These are phyloP conservation scores for Sabuloglossum arenarium DNA, from an alignment of 495 filamentous ascomycete genomes.

Conservation along the genomic window DNA sequence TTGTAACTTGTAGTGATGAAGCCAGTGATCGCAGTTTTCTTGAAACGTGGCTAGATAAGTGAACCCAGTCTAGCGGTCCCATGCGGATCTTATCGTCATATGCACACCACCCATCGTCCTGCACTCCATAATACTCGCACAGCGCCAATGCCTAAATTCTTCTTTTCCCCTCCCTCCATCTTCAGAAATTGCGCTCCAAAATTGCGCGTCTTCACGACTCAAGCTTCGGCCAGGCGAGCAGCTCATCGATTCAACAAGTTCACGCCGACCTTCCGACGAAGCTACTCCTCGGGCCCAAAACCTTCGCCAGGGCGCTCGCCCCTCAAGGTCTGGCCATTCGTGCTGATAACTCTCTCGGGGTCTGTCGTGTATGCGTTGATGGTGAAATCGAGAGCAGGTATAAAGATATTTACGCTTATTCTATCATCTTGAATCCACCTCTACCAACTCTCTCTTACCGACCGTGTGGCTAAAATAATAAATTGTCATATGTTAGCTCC, in stretches of 20 bases:
- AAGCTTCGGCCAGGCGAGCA: no score
- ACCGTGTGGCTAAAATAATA: background rate
- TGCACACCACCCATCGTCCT: no score
- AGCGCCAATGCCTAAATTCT: no score
- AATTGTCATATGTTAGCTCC: background rate
- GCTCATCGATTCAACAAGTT: background rate
- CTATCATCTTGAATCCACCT: background rate
- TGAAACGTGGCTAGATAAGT: no score
- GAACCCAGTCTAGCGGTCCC: no score
- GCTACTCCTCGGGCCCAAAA: constrained; percentile 11
- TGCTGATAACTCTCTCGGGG: constrained; percentile 35
- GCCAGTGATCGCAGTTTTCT: no score
- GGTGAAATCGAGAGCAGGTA: constrained; percentile 34
- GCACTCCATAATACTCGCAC: no score
- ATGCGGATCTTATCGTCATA: no score
- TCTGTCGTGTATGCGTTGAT: constrained; percentile 39
- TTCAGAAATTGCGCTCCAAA: no score
- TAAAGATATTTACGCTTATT: background rate
- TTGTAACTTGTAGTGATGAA: no score
- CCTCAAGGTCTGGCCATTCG: constrained; percentile 44
- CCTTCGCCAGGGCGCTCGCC: constrained; percentile 17
- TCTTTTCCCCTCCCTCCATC: no score
- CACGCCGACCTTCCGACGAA: background rate
- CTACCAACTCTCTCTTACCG: background rate
- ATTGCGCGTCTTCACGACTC: no score